Evolutionary conservation across 1,284 basidiomycete species (phyloP), one percentile per base, ranked within the genome.

Genomic region (Fistulinella cinereoalba): DNA sequence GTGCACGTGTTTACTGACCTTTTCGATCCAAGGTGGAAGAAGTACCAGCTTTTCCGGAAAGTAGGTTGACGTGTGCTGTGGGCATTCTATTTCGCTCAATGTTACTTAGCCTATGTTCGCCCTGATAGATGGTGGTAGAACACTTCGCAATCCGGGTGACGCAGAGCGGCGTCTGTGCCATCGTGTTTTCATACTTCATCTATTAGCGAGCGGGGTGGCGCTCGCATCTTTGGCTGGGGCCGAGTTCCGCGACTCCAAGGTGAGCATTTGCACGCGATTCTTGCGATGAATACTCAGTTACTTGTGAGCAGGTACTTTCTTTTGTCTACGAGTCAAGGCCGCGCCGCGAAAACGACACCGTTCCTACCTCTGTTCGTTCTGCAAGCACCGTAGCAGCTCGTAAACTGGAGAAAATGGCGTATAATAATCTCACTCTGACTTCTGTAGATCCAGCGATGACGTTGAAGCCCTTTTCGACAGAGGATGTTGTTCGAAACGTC

Each of bases 161-260:
- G n/a, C n/a, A n/a, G n/a, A n/a, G n/a, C n/a, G n/a, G n/a, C n/a
- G n/a, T 11, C 64, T 85, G 1, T 54, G 65, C 4, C 80, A 82
- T 50, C 71, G 83, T 3, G 41, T 60, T 0, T 76, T 80, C 53
- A 51, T 86, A 1, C 74, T 71, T 37, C 57, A 69, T 21, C 59
- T 85, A 3, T 65, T 82, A 2, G 55, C 67, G 10, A 67, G 65
- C 21, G 75, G 77, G 1, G 56, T 83, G n/a, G 69, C 81, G 0
- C 68, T 83, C 2, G 70, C 77, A 0, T 58, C 77, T 6, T 62
- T 86, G 10, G 68, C 70, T 29, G 76, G 76, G 0, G 67, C 73
- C 3, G 76, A 80, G 53, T 85, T 80, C 53, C 71, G 74, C 22
- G 80, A 85, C 51, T 77, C 77, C 0, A 85, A 85, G 71, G 84